Conservation (phyloP, 2,329 filamentous ascomycete species). For the Colletotrichum euphorbiae region DNA sequence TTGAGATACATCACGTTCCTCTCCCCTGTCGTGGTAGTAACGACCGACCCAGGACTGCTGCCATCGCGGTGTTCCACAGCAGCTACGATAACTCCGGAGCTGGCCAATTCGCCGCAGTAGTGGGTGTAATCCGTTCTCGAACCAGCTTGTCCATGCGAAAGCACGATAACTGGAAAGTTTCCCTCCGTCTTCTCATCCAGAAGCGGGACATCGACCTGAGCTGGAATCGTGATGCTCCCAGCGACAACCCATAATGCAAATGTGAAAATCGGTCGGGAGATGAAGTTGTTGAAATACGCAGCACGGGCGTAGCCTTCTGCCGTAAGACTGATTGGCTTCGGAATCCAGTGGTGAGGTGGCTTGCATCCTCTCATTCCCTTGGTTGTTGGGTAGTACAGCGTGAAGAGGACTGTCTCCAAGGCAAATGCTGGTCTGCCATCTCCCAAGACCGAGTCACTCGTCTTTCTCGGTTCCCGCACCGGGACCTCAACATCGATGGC, state of each 20-base stretch:
- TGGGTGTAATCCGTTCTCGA: conserved; percentile 64
- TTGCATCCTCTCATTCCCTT: conserved; percentile 44
- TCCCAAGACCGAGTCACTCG: conserved; percentile 50
- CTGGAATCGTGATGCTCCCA: conserved; percentile 59
- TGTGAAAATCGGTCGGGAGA: conserved; percentile 57
- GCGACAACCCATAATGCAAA: conserved; percentile 55
- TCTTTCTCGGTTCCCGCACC: conserved; percentile 47
- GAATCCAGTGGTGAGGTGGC: conserved; percentile 57
- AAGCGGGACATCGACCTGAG: conserved; percentile 59
- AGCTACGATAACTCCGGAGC: conserved; percentile 61
- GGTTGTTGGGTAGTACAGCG: conserved; percentile 60
- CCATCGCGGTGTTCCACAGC: conserved; percentile 65
- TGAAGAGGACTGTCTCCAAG: conserved; percentile 61
- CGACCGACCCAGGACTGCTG: conserved; percentile 58
- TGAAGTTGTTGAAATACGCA: conserved; percentile 56
- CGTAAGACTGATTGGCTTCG: conserved; percentile 56
- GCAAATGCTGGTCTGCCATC: conserved; percentile 56
- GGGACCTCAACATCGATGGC: conserved; percentile 61
- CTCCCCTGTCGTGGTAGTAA: conserved; percentile 42
- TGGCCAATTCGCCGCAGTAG: conserved; percentile 62
- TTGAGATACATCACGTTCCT: conserved; percentile 24
- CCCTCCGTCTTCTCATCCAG: conserved; percentile 41
- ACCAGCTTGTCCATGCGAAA: conserved; percentile 64
- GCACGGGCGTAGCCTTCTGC: conserved; percentile 61
- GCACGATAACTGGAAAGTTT: conserved; percentile 59